Conservation (phyloP, 306 rosid genomes). For the Acacia crassicarpa region DNA sequence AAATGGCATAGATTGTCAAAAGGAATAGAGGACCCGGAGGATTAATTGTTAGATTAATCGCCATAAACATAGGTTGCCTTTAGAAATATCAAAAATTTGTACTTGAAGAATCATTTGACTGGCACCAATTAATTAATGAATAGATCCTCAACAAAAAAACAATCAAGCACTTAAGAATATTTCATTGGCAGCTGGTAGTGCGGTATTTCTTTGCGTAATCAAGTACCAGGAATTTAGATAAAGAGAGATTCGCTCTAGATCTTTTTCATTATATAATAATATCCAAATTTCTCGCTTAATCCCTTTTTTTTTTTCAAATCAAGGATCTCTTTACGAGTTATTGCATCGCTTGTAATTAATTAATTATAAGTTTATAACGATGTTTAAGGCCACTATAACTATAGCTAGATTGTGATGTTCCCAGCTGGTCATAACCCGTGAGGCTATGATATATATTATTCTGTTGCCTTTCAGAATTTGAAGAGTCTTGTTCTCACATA, state of each 20-base stretch:
- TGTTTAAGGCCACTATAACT: not conserved
- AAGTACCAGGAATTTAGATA: not conserved
- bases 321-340: no score
- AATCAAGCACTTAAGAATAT: slow-evolving; percentile 7
- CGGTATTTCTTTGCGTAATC: slow-evolving; percentile 27
- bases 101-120: slow-evolving; percentile 24
- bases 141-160: not conserved
- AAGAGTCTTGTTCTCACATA: not conserved
- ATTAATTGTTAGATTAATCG: not conserved
- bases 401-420: not conserved
- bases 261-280: slow-evolving; percentile 7
- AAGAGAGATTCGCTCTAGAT: slow-evolving; percentile 23
- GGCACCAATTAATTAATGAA: not conserved
- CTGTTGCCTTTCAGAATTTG: not conserved
- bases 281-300: not conserved
- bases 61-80: slow-evolving; percentile 13
- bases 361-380: not conserved
- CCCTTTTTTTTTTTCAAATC: not conserved
- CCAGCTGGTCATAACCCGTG: not conserved
- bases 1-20: not conserved
- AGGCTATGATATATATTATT: not conserved
- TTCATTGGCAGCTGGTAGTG: slow-evolving; percentile 9
- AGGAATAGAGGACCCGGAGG: not conserved
- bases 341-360: not conserved
- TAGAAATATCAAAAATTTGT: slow-evolving; percentile 6